Evolutionary conservation across 768 basidiomycete species (phyloP).

Genomic region (Coprinopsis sp.): DNA sequence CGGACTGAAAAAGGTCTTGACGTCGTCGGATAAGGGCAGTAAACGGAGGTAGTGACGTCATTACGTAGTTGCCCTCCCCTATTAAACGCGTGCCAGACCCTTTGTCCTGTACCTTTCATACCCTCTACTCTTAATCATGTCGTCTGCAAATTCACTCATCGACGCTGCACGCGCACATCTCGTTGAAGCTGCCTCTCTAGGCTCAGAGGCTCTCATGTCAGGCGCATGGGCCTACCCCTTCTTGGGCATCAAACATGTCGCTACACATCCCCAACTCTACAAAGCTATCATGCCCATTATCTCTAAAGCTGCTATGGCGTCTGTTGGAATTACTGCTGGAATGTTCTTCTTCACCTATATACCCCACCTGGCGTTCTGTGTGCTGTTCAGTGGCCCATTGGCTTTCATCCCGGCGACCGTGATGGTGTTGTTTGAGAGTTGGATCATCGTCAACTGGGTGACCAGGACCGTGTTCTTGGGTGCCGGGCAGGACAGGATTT

Average conservation of each 20-base stretch:
- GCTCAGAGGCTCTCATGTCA: conserved; percentile 30
- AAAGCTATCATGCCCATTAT: conserved; percentile 32
- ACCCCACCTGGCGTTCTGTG: conserved; percentile 62
- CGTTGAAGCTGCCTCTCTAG: conserved; percentile 16
- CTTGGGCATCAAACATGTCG: conserved; percentile 31
- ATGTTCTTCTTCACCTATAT: conserved; percentile 59
- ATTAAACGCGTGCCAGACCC: background rate
- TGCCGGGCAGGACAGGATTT: conserved; percentile 34
- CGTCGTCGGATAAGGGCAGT: conserved; percentile 27
- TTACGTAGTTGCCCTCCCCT: background rate
- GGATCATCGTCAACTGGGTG: conserved; percentile 30
- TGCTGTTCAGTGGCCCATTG: conserved; percentile 59
- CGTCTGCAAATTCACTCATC: conserved; percentile 5
- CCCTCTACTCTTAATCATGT: conserved; percentile 1
- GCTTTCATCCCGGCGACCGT: conserved; percentile 51
- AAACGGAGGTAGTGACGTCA: conserved; percentile 20
- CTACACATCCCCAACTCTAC: conserved; percentile 32
- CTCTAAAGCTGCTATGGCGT: conserved; percentile 33
- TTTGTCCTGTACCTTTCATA: background rate
- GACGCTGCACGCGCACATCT: conserved; percentile 4
- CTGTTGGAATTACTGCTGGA: conserved; percentile 34
- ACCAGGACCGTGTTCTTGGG: conserved; percentile 32
- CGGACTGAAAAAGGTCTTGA: conserved; percentile 57
- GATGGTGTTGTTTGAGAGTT: conserved; percentile 41
- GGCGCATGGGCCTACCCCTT: conserved; percentile 36